Percentiles rank a stretch among this genome's conserved stretches.
These are phyloP conservation scores for Selenicereus undatus DNA, from an alignment of 148 eudicot species.

Conservation along the genomic window DNA sequence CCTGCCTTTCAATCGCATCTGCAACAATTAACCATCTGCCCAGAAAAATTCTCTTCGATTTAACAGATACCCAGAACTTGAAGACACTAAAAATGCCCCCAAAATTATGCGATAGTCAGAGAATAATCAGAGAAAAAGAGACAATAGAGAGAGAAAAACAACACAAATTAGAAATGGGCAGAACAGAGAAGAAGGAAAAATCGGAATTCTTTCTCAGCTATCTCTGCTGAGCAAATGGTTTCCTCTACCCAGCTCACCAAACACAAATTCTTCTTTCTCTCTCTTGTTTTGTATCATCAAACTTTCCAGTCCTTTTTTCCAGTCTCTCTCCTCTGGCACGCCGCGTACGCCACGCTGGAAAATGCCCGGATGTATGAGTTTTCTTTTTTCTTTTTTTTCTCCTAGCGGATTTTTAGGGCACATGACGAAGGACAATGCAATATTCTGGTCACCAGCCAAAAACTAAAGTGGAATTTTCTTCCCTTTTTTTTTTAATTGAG, in stretches of 20 bases:
- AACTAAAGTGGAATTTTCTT: background rate
- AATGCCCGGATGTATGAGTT: slow-evolving; percentile 20
- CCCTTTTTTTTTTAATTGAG: no score
- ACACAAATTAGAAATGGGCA: background rate
- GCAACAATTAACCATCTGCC: slow-evolving; percentile 16
- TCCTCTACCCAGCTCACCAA: slow-evolving; percentile 8
- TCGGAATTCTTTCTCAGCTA: background rate
- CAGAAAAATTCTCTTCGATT: slow-evolving; percentile 1
- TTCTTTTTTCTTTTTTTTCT: no score
- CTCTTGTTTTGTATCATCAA: background rate
- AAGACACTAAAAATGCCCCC: background rate
- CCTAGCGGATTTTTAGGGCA: slow-evolving; percentile 20
- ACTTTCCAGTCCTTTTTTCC: background rate
- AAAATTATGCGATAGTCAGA: background rate
- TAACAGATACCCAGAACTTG: background rate
- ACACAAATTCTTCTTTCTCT: background rate
- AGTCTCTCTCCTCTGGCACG: slow-evolving; percentile 8
- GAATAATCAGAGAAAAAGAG: background rate
- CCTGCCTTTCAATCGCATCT: slow-evolving; percentile 19
- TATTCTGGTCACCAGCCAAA: background rate
- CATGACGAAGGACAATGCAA: background rate
- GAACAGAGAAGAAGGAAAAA: background rate
- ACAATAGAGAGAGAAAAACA: background rate
- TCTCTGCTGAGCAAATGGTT: slow-evolving; percentile 19
- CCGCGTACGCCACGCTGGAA: slow-evolving; percentile 29